Percentiles rank a stretch among this genome's conserved stretches.
phyloP scores from a whole-genome alignment of 139 green algal species.

The Chlamydomonas schloesseri region DNA sequence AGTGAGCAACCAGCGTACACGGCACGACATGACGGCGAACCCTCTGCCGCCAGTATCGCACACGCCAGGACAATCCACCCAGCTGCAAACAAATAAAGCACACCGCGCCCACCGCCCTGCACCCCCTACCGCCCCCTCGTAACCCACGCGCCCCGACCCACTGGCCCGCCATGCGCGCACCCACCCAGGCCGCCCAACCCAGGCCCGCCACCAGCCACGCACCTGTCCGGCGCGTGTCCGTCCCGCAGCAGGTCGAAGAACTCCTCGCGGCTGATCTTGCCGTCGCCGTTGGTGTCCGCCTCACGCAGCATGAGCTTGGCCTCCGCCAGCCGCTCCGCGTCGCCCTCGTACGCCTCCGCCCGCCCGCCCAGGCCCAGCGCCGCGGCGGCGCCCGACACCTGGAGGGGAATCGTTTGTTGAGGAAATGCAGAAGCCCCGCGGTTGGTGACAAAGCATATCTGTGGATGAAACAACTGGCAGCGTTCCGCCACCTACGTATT shows the following conservation, averaged over 20 bases:
- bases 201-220: not conserved
- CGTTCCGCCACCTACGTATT: too few relatives aligned
- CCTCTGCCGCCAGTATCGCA: too few relatives aligned
- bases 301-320: constrained; percentile 90
- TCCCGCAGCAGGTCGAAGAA: constrained; percentile 76
- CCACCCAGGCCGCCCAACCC: not conserved
- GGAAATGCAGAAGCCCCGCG: too few relatives aligned
- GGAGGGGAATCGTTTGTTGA: too few relatives aligned
- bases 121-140: not conserved
- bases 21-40: not conserved
- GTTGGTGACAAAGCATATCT: too few relatives aligned
- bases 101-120: not conserved
- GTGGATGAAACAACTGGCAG: too few relatives aligned
- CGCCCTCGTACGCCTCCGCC: not conserved
- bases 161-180: not conserved
- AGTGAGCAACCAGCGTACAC: not conserved
- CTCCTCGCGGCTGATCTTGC: constrained; percentile 81
- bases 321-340: constrained; percentile 59
- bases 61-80: too few relatives aligned
- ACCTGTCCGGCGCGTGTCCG: constrained; percentile 38
- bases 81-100: not conserved
- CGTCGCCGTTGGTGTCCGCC: constrained; percentile 88
- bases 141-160: too few relatives aligned
- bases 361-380: constrained; percentile 1
- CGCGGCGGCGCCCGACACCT: constrained; percentile 1